Conservation (phyloP, 2,329 filamentous ascomycete genomes). For the Venturia oleaginea region DNA sequence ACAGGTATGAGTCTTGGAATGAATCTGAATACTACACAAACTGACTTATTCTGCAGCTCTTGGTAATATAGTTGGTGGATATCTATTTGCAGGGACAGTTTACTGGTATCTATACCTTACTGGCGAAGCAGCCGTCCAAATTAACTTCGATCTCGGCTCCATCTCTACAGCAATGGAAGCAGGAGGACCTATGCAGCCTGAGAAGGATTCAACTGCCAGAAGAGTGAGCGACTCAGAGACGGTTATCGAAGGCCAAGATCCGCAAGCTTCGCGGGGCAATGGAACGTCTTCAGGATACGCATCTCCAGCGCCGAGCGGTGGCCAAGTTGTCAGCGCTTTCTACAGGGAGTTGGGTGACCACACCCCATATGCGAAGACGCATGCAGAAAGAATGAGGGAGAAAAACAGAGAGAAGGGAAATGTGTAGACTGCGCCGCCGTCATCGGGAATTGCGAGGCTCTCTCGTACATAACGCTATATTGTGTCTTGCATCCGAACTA, state of each 20-base stretch:
- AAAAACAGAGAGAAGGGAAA: background rate
- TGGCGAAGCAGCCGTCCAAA: background rate
- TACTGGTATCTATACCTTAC: constrained; percentile 9
- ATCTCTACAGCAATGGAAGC: background rate
- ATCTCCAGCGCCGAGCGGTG: background rate
- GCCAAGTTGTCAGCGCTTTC: background rate
- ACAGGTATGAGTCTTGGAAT: constrained; percentile 9
- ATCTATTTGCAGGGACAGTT: background rate
- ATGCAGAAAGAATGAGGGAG: background rate
- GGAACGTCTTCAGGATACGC: background rate
- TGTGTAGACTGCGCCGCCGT: too few relatives aligned
- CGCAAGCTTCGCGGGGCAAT: background rate
- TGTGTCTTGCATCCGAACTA: too few relatives aligned
- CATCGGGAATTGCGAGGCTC: too few relatives aligned
- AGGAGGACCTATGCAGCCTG: background rate
- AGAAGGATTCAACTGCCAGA: background rate
- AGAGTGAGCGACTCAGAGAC: background rate
- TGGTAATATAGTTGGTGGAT: constrained; percentile 21
- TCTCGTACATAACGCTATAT: too few relatives aligned
- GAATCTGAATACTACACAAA: background rate
- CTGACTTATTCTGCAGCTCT: constrained; percentile 9
- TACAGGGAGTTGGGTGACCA: background rate
- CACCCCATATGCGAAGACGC: background rate
- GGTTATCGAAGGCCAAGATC: background rate
- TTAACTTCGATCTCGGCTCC: background rate